phyloP scores from a whole-genome alignment of 371 early-diverging fungal genomes.

The Thermomucor indicae-seudaticae region DNA sequence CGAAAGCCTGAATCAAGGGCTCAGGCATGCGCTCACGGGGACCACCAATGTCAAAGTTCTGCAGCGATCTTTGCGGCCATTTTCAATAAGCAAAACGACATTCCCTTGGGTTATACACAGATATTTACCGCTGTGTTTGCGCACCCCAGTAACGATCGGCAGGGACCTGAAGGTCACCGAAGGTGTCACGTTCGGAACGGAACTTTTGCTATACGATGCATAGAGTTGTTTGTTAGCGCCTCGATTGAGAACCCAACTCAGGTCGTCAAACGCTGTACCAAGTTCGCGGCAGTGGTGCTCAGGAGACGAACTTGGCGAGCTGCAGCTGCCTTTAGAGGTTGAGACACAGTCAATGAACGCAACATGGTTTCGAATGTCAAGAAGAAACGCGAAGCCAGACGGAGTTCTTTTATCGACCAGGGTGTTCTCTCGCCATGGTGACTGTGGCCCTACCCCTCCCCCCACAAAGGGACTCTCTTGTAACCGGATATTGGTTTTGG shows the following conservation, averaged over 20 bases:
- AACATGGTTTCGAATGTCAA: constrained; percentile 16
- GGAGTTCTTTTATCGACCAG: constrained; percentile 6
- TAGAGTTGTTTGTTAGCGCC: not conserved
- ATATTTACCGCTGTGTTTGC: constrained; percentile 95
- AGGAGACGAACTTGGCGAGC: constrained; percentile 16
- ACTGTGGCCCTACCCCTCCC: no score
- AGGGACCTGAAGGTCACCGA: constrained; percentile 92
- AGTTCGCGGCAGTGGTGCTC: constrained; percentile 15
- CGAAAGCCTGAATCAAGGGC: constrained; percentile 90
- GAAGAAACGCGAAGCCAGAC: constrained; percentile 1
- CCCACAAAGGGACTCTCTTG: no score
- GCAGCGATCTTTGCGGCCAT: constrained; percentile 72
- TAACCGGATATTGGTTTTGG: no score
- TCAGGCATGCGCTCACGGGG: constrained; percentile 90
- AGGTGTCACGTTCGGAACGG: constrained; percentile 87
- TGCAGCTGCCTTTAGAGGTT: constrained; percentile 18
- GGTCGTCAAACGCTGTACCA: constrained; percentile 19
- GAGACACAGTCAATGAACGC: constrained; percentile 22
- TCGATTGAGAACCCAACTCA: no score
- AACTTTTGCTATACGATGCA: constrained; percentile 52
- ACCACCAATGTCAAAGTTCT: constrained; percentile 97
- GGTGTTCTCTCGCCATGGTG: not conserved
- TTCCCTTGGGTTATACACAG: no score
- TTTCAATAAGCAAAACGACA: not conserved
- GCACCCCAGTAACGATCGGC: constrained; percentile 95